phyloP scores from a whole-genome alignment of 1,139 yeast genomes.

The Taphrina pruni region DNA sequence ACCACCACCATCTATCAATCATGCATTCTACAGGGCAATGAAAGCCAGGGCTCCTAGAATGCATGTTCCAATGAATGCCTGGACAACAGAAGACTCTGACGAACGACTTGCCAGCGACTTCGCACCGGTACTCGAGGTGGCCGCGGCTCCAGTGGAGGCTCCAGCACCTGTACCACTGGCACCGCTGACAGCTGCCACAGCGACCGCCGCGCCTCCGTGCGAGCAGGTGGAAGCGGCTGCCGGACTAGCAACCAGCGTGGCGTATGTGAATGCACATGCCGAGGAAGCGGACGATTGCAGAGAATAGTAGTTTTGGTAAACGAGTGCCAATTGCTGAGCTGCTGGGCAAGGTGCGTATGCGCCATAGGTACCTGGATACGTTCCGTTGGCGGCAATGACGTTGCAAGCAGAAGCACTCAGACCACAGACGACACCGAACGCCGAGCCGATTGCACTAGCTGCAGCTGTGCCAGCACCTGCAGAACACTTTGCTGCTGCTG shows the following conservation, averaged over 20 bases:
- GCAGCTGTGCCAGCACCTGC: conserved; percentile 53
- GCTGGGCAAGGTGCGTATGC: conserved; percentile 62
- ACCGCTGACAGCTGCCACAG: conserved; percentile 6
- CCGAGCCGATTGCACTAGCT: conserved; percentile 51
- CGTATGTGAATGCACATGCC: conserved; percentile 43
- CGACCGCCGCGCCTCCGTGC: conserved; percentile 21
- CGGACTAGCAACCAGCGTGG: conserved; percentile 28
- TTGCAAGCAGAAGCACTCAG: conserved; percentile 57
- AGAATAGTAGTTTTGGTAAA: conserved; percentile 59
- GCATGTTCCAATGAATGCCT: background rate
- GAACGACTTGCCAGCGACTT: conserved; percentile 7
- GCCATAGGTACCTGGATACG: conserved; percentile 60
- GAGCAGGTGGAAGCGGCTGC: conserved; percentile 28
- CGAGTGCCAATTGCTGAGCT: conserved; percentile 61
- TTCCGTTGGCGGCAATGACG: conserved; percentile 59
- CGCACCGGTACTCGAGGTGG: background rate
- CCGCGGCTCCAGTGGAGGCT: background rate
- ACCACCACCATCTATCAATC: background rate
- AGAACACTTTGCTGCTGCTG: conserved; percentile 60
- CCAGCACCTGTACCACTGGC: background rate
- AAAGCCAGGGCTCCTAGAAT: conserved; percentile 18
- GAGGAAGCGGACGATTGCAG: conserved; percentile 48
- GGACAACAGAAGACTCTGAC: background rate
- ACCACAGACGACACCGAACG: conserved; percentile 60
- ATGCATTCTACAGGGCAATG: conserved; percentile 13